These are phyloP conservation scores for Coemansia sp. DNA, from an alignment of 192 early-diverging fungal species.

Conservation along the genomic window DNA sequence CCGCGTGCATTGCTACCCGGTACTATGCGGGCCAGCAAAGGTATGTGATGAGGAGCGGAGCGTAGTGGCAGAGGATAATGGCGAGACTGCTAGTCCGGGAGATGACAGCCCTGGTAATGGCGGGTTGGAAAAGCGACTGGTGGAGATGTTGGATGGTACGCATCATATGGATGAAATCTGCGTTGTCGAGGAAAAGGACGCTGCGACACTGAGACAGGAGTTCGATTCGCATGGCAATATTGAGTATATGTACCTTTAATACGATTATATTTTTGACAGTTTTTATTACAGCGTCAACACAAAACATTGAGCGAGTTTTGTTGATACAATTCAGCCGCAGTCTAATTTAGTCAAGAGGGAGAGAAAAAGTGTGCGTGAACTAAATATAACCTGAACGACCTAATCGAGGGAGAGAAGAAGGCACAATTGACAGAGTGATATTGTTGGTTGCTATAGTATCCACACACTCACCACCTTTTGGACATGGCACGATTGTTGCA, in stretches of 20 bases:
- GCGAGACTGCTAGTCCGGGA: neutral
- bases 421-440: neutral
- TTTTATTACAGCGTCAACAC: neutral
- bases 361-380: neutral
- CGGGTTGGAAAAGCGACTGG: neutral
- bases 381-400: neutral
- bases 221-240: constrained; percentile 32
- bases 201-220: constrained; percentile 16
- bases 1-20: constrained; percentile 91
- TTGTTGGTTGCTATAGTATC: neutral
- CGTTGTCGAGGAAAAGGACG: constrained; percentile 26
- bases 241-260: constrained; percentile 36
- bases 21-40: constrained; percentile 16
- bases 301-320: neutral
- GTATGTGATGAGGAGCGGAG: neutral
- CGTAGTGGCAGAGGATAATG: neutral
- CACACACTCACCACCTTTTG: constrained; percentile 2
- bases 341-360: neutral
- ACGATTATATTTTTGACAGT: neutral
- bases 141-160: constrained; percentile 43
- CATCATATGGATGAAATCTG: constrained; percentile 56
- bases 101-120: constrained; percentile 10
- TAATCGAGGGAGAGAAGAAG: neutral
- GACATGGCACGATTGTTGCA: neutral
- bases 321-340: neutral